Evolutionary conservation across 345 rosid species (phyloP), one percentile per base, ranked within the genome.

Genomic region (Gossypium mustelinum): DNA sequence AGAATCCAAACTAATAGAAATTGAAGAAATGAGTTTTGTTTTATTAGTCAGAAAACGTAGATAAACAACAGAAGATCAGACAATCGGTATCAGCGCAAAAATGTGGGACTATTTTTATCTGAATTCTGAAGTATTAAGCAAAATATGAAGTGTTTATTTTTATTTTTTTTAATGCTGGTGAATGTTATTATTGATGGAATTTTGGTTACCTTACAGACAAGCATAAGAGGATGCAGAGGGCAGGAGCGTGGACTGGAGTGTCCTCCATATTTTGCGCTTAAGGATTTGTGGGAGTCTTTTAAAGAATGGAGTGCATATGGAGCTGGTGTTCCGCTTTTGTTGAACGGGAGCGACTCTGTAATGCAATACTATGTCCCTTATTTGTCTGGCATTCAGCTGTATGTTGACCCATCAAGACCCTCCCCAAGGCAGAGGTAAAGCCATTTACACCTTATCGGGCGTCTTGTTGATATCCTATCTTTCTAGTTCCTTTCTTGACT

Each of bases 281-380:
- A 84, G 22, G 96, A 95, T 81, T 75, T 95, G 18, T 95, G 99
- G 99, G 96, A 93, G 70, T 85, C 94, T 59, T 93, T 91, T 39
- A 85, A 81, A n/a, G 94, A 93, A 77, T 93, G 99, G 98, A 95
- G 99, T 81, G 98, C 94, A 0, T 95, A 91, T 66, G 99, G 99
- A 66, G 97, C 93, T 0, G 98, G 96, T 34, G 92, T 93, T 70
- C 98, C 96, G 11, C 85, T 95, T 57, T 56, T 90, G 47, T 82
- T 95, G 89, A 82, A 90, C 57, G 93, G 89, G 51, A 82, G 79
- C 4, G 97, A 93, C 79, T 86, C 86, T 68, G 94, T 94, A 0
- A 80, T 86, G 76, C 99, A 95, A 82, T 95, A 91, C 63, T 95
- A 95, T 81, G 95, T 90, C 20, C 99, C 99, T 3, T 95, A 87